Base-by-base conservation (phyloP, 257 asterid species). In the Gynochthodes officinalis region DNA sequence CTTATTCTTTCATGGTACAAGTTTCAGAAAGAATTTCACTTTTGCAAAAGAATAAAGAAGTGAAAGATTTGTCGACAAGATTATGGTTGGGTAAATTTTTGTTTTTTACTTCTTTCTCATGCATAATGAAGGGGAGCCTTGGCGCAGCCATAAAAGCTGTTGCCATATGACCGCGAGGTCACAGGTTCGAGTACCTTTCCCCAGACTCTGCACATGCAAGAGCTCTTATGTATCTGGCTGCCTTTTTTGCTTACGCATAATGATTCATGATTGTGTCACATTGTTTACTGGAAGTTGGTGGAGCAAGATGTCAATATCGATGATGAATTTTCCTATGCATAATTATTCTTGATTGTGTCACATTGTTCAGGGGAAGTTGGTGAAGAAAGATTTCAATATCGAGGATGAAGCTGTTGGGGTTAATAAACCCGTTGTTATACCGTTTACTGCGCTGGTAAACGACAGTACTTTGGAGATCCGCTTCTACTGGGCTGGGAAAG, bases 401-500 rank as follows among this genome's bases (percentile, higher is more conserved):
- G 90, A 75, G 80, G 81, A 76, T 12, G 90, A 78, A 80, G 97
- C 98, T 21, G 92, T 86, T 64, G 98, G 96, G 76, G 96, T 84
- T 50, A 83, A 84, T 69, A 93, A 53, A 76, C 85, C 82, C 53
- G 70, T 84, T 73, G 74, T 16, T 35, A 74, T 7, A 64, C 72
- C 55, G 73, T 90, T 84, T 78, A 75, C 84, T 57, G 93, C 83
- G 19, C 79, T 68, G 67, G 96, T 93, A 46, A 67, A 60, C 23
- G 87, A 86, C 78, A 82, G 27, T 50, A 80, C 86, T 0, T 79
- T 90, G 77, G 92, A 90, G 64, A 87, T 93, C 66, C 89, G 93
- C 57, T 77, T 93, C 73, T 85, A 79, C 33, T 93, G 98, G 98
- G 96, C 96, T 60, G 98, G 98, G 60, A 90, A 87, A 80, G 98